A percentile compares a stretch with the other conserved stretches of the same genome.
phyloP scores from a whole-genome alignment of 805 yeast species.

The Pichia rugopelliculosa region DNA sequence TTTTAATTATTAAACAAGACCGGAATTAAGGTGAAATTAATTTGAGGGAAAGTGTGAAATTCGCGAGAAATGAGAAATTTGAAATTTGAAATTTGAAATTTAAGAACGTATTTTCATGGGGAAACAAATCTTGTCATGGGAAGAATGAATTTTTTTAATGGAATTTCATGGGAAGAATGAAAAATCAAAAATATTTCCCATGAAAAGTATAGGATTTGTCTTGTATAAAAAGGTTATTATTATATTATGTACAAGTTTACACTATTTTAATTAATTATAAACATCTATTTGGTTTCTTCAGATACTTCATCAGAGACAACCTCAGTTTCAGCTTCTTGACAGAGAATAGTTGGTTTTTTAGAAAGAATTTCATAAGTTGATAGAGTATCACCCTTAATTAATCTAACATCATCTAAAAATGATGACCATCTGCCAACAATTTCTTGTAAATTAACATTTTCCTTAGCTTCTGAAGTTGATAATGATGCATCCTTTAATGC shows the following conservation, averaged over 20 bases:
- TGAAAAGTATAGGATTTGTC: no score
- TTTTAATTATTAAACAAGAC: no score
- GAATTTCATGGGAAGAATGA: neutral
- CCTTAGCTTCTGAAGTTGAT: neutral
- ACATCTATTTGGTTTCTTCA: neutral
- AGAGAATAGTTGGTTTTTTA: neutral
- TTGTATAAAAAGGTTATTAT: neutral
- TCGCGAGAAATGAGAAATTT: no score
- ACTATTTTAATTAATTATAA: neutral
- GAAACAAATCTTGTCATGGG: no score
- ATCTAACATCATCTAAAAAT: slow-evolving; percentile 3
- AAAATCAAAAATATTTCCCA: neutral
- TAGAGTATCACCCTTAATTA: slow-evolving; percentile 2
- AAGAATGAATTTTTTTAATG: no score
- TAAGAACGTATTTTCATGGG: no score
- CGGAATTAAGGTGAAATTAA: no score
- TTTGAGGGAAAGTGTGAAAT: no score
- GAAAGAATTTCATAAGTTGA: slow-evolving; percentile 5
- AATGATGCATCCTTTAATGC: slow-evolving; percentile 10
- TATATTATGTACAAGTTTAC: neutral
- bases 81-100: no score
- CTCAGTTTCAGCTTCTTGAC: neutral
- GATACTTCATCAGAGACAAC: neutral
- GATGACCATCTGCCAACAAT: slow-evolving; percentile 6
- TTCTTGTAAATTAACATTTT: neutral